Base-by-base conservation (phyloP, 495 filamentous ascomycete genomes). In the Penicillium lagena region DNA sequence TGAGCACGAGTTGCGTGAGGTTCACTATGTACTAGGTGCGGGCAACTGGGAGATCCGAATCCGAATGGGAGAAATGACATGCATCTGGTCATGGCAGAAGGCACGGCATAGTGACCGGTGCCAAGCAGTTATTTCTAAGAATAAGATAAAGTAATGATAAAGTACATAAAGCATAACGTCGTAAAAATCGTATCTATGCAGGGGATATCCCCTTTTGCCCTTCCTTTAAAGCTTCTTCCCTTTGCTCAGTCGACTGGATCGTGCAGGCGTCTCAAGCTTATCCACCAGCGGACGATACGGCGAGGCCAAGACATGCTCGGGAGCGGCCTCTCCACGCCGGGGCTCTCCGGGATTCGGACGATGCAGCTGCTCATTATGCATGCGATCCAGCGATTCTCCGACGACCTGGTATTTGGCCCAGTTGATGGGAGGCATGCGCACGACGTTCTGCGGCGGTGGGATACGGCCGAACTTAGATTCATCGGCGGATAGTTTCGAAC, bases 391-490 rank as follows among this genome's bases (percentile, higher is more conserved):
- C 9, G 84, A 73, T 44, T 86, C 83, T 22, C 89, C 89, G 1
- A 89, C 81, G 12, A 95, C 72, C 46, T 83, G 84, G 59, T 96
- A 96, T 58, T 94, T 88, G 7, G 79, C 78, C 90, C 90, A 96
- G 68, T 94, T 94, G 46, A 96, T 78, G 2, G 87, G 82, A 17
- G 90, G 90, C 69, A 80, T 85, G 30, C 89, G 83, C 8, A 93
- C 79, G 2, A 96, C 68, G 51, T 82, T 89, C 66, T 96, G 90
- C n/a, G 86, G 79, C 13, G 71, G 73, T 0, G 90, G 89, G 1
- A 96, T 75, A 14, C 63, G 70, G 12, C 68, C 71, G 29, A 81
- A 70, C 2, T 49, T 53, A 11, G 62, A 62, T 22, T 45, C 39
- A 8, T 40, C 48, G 13, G 45, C 53, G 55, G 73, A 15, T 52